A percentile compares a stretch with the other conserved stretches of the same genome.
Conservation (phyloP, 2,329 filamentous ascomycete genomes). For the Endoconidiophora polonica region DNA sequence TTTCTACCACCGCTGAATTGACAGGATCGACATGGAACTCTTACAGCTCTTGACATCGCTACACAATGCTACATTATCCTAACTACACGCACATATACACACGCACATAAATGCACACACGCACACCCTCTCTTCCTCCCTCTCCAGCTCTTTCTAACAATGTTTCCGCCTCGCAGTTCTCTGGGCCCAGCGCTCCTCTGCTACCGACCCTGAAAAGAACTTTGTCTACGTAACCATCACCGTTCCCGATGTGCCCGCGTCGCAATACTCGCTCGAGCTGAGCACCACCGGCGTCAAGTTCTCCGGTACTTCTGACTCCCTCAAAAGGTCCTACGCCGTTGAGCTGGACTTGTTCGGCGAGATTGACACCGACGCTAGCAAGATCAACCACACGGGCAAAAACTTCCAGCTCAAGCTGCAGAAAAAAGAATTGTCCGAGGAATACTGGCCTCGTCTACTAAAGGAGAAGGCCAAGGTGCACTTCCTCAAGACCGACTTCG, state of each 20-base stretch:
- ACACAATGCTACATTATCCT: no score
- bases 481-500: conserved; percentile 97
- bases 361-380: conserved; percentile 72
- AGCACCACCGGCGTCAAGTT: conserved; percentile 64
- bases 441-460: conserved; percentile 89
- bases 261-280: conserved; percentile 66
- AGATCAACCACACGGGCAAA: conserved; percentile 74
- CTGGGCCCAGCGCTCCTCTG: conserved; percentile 93
- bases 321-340: conserved; percentile 76
- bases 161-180: conserved; percentile 43
- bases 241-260: conserved; percentile 65
- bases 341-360: conserved; percentile 78
- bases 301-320: conserved; percentile 63
- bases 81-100: not conserved
- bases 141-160: conserved; percentile 2
- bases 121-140: not conserved
- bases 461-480: conserved; percentile 83
- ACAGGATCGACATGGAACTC: no score
- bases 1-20: no score
- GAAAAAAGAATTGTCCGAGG: conserved; percentile 91
- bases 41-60: no score
- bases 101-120: not conserved
- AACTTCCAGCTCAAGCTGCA: conserved; percentile 80
- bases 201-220: conserved; percentile 68
- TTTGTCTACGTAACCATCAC: conserved; percentile 85